Percentiles rank a stretch among this genome's conserved stretches.
Evolutionary conservation across 768 basidiomycete genomes (phyloP).

Genomic region (Lactarius tabidus): DNA sequence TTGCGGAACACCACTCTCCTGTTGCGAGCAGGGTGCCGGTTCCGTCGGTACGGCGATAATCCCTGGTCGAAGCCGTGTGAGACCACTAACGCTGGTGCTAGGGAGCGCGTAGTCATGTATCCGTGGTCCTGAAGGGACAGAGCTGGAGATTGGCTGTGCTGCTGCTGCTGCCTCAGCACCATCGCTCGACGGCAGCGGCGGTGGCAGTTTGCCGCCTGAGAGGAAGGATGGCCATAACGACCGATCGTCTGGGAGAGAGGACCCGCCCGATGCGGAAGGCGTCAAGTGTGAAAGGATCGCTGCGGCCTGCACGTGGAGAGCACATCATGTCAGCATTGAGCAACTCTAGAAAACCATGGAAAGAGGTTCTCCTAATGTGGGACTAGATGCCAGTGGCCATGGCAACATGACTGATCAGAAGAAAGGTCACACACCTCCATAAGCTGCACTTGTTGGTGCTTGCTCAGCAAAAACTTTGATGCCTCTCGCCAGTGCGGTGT

Average conservation of each 20-base stretch:
- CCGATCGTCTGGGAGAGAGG: conserved; percentile 88
- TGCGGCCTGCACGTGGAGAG: conserved; percentile 57
- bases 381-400: conserved; percentile 7
- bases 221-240: conserved; percentile 88
- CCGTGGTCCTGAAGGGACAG: conserved; percentile 57
- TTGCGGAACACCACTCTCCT: conserved; percentile 3
- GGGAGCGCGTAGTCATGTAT: conserved; percentile 64
- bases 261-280: conserved; percentile 56
- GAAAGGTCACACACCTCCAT: conserved; percentile 61
- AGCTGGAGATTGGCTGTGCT: conserved; percentile 42
- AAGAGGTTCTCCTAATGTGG: not conserved
- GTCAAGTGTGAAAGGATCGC: conserved; percentile 90
- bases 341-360: not conserved
- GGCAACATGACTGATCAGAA: conserved; percentile 4
- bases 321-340: conserved; percentile 5
- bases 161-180: conserved; percentile 25
- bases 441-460: conserved; percentile 96
- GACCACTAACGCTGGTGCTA: conserved; percentile 35
- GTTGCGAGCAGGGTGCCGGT: conserved; percentile 6
- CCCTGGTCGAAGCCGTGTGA: conserved; percentile 61
- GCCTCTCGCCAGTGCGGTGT: conserved; percentile 95
- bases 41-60: conserved; percentile 41
- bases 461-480: conserved; percentile 83
- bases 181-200: conserved; percentile 32
- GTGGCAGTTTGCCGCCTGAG: conserved; percentile 64